Evolutionary conservation across 2,329 filamentous ascomycete species (phyloP), one percentile per base, ranked within the genome.

Genomic region (Davidsoniella australis): DNA sequence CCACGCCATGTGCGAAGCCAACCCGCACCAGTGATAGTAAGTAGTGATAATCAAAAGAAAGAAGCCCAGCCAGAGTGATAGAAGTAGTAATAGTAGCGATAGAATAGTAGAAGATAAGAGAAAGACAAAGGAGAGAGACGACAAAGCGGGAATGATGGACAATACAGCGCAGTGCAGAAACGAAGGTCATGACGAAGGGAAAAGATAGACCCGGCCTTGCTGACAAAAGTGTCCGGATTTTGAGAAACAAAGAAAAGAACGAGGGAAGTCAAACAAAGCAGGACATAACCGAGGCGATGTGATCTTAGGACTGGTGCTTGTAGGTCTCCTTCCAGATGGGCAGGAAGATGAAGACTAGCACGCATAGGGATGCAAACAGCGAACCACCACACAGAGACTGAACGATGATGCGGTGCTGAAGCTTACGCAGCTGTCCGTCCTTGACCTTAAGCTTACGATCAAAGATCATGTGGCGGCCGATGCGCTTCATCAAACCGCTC

Each of bases 381-480:
- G 59, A 59, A 0, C 66, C 66, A 2, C 62, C 64, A 1, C 60
- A 43, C 49, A 67, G 52, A 45, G 65, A 67, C 58, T 68, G 66
- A 2, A 64, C 39, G 26, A 69, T 64, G 50, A 71, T 68, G 57
- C 65, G 66, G 51, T 62, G 58, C 58, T 71, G 68, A 48, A 71
- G 56, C 18, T 58, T 59, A 45, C 67, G 59, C 54, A 71, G 54
- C 42, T 67, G 60, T 24, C 58, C 55, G 50, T 70, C 68, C 58
- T 67, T 65, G 52, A 71, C 67, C 24, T 61, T 62, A 50, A 69
- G 53, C 56, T 68, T 68, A 49, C 66, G 62, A 52, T 70, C 67
- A 54, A 69, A 70, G 38, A 70, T 67, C 67, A 70, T 70, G 41
- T 69, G 54, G 26, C 64, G 59, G 0, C 59, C 62, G 0, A 69